Percentiles rank a stretch among this genome's conserved stretches.
These are phyloP conservation scores for Leptodermis oblonga DNA, from an alignment of 257 asterid species.

Conservation along the genomic window DNA sequence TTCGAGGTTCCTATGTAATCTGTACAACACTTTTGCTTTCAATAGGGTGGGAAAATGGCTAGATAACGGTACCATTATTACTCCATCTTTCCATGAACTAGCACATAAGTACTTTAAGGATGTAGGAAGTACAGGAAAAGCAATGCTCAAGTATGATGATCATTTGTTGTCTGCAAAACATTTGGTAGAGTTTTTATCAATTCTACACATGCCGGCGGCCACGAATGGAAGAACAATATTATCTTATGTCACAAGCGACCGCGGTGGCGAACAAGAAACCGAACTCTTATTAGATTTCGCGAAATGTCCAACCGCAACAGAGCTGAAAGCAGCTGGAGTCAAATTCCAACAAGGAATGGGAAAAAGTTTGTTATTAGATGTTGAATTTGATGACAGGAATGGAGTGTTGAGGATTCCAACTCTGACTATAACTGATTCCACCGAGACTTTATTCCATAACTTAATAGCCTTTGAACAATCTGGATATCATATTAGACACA, in stretches of 20 bases:
- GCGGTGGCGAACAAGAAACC: too few relatives aligned
- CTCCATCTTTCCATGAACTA: conserved; percentile 22
- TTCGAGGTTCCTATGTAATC: neutral
- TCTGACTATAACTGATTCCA: conserved; percentile 16
- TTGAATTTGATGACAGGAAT: neutral
- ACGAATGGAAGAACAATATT: too few relatives aligned
- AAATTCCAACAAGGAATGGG: neutral
- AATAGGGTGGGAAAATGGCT: neutral
- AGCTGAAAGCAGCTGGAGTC: neutral
- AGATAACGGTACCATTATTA: neutral
- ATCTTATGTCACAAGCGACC: too few relatives aligned
- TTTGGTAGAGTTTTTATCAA: conserved; percentile 26
- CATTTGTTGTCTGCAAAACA: conserved; percentile 8
- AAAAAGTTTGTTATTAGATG: conserved; percentile 14
- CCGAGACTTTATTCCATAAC: conserved; percentile 28
- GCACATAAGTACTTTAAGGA: conserved; percentile 27
- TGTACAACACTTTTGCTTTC: neutral
- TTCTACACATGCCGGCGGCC: conserved; percentile 14
- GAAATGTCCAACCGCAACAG: conserved; percentile 13
- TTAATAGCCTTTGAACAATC: conserved; percentile 1
- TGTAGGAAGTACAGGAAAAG: conserved; percentile 18
- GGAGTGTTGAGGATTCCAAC: conserved; percentile 23
- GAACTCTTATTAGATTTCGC: conserved; percentile 2
- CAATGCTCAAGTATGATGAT: neutral
- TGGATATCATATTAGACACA: conserved; percentile 15